phyloP scores from a whole-genome alignment of 2,329 filamentous ascomycete genomes.

The Mollisia scopiformis region DNA sequence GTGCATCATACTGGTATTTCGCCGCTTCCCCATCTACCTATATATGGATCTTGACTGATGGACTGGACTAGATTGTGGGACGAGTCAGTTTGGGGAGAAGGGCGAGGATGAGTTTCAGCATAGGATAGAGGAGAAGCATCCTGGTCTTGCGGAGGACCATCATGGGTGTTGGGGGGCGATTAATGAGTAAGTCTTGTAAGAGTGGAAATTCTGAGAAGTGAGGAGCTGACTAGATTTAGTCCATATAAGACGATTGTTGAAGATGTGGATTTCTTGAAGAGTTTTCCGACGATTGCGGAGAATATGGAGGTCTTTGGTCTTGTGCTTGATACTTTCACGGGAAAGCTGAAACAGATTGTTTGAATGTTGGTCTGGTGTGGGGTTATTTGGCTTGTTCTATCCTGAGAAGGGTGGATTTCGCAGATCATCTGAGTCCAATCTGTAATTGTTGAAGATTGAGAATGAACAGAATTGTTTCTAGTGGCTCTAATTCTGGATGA shows the following conservation, averaged over 20 bases:
- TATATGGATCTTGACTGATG: background rate
- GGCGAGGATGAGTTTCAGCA: constrained; percentile 10
- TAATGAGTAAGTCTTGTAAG: constrained; percentile 4
- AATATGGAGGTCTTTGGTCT: constrained; percentile 16
- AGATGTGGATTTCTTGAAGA: constrained; percentile 21
- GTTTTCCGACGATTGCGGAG: constrained; percentile 8
- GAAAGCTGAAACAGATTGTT: constrained; percentile 8
- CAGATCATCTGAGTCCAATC: no score
- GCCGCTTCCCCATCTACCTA: no score
- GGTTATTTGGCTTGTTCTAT: no score
- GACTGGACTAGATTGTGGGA: constrained; percentile 13
- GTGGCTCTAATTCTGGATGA: no score
- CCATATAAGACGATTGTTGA: constrained; percentile 17
- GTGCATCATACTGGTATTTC: constrained; percentile 20
- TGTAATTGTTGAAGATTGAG: no score
- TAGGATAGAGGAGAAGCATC: constrained; percentile 12
- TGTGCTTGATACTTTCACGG: constrained; percentile 17
- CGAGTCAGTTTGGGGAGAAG: constrained; percentile 5
- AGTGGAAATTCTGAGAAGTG: background rate
- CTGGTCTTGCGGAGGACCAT: constrained; percentile 7
- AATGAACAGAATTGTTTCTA: no score
- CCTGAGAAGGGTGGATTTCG: no score
- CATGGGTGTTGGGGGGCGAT: constrained; percentile 13
- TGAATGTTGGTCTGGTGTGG: background rate
- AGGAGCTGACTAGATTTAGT: constrained; percentile 3